A percentile compares a stretch with the other conserved stretches of the same genome.
phyloP scores from a whole-genome alignment of 2,329 filamentous ascomycete genomes.

The Diaporthe nobilis region DNA sequence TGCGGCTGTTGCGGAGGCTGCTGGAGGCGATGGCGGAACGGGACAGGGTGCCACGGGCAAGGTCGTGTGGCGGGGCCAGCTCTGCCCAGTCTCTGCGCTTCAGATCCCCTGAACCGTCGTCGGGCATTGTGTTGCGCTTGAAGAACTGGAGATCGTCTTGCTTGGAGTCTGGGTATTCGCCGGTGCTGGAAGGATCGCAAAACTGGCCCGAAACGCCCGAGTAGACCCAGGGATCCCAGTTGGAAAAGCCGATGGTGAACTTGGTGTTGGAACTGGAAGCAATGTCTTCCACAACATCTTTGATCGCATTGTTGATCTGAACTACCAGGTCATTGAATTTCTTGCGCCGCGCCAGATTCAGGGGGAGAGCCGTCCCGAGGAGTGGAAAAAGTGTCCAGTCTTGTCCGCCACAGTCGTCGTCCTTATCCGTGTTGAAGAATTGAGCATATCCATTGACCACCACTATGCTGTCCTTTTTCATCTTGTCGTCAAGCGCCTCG shows the following conservation, averaged over 20 bases:
- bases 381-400: neutral
- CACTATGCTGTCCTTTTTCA: no score
- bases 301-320: neutral
- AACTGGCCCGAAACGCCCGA: neutral
- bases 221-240: neutral
- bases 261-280: neutral
- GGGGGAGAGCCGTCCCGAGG: neutral
- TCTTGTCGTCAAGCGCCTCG: no score
- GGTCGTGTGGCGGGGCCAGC: rapidly evolving
- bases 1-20: neutral
- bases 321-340: neutral
- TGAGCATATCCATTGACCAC: neutral
- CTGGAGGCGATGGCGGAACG: neutral
- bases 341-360: neutral
- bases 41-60: neutral
- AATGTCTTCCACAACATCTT: neutral
- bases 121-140: neutral
- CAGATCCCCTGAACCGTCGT: neutral
- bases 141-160: neutral
- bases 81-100: neutral
- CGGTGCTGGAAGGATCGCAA: neutral
- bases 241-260: neutral
- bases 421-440: neutral
- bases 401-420: neutral
- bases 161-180: neutral